Evolutionary conservation across 2,329 filamentous ascomycete species (phyloP), one percentile per base, ranked within the genome.

Genomic region (Chrysosporium keratinophilum): DNA sequence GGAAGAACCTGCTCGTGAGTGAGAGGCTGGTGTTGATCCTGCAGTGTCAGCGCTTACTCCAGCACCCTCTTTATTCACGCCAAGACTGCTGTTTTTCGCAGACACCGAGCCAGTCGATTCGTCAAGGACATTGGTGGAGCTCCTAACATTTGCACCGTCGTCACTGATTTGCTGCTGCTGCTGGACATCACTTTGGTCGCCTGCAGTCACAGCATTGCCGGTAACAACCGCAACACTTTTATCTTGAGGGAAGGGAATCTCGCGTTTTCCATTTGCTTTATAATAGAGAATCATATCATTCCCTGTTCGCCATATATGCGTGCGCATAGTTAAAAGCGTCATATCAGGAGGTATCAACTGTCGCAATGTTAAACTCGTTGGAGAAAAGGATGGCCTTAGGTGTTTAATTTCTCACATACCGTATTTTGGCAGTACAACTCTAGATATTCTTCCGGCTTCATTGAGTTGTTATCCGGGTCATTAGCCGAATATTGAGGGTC

Each of bases 391-490:
- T n/a, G 15, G 23, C 4, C 5, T 14, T 5, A 28, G 39, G 23
- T 28, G 44, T 5, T 42, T 31, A 20, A 19, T 17, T 15, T 5
- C n/a, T 42, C 40, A 73, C 82, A 65, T 71, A 93, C 89, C 77
- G 89, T 87, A 52, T 90, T 87, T 65, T 96, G 90, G 70, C 93
- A 97, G 68, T 95, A 95, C 48, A 98, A 74, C 67, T 98, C 93
- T 33, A 98, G 74, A 70, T 96, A 96, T 65, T 97, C 88, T 66
- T 97, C 91, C 1, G 91, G 87, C 63, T 80, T 84, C 64, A 94
- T 71, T 2, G 74, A 75, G 50, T 81, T 74, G 9, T 78, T 73
- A 28, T 55, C 56, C 48, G 83, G 79, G 3, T 76, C 73, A 50
- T 82, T 77, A 48, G 82, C 76, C 0, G 78, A 73, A n/a, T 77